These are phyloP conservation scores for Lanmaoa rubissima DNA, from an alignment of 768 basidiomycete species.

Conservation along the genomic window DNA sequence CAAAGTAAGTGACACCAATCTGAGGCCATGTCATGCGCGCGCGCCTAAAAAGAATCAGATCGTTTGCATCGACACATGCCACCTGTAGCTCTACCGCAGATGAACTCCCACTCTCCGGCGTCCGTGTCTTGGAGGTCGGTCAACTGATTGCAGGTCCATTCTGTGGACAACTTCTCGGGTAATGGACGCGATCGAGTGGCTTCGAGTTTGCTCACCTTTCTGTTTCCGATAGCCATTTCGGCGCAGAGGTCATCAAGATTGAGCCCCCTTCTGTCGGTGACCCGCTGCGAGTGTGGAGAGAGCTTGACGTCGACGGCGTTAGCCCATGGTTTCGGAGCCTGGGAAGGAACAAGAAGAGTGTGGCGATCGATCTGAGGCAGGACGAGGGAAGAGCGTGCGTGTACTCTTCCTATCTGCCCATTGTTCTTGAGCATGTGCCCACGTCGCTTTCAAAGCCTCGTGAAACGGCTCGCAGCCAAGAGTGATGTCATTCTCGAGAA, in stretches of 20 bases:
- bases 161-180: conserved; percentile 71
- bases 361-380: conserved; percentile 62
- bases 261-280: conserved; percentile 65
- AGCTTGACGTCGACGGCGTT: conserved; percentile 65
- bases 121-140: conserved; percentile 67
- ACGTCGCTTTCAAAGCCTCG: conserved; percentile 42
- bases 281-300: conserved; percentile 68
- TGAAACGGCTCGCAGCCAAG: conserved; percentile 56
- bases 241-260: conserved; percentile 71
- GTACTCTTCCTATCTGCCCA: neutral
- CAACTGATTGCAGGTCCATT: conserved; percentile 74
- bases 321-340: conserved; percentile 77
- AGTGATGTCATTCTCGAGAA: conserved; percentile 71
- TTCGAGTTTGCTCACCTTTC: neutral
- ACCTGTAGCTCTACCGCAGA: neutral
- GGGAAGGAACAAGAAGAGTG: conserved; percentile 71
- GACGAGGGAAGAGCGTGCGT: conserved; percentile 52
- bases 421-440: neutral
- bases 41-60: neutral
- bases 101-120: conserved; percentile 56
- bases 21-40: neutral
- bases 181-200: conserved; percentile 11
- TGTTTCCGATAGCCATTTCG: conserved; percentile 52
- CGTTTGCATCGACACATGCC: conserved; percentile 6
- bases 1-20: conserved; percentile 4